These are phyloP conservation scores for Breviolum minutum DNA, from an alignment of 73 alveolate species.

Conservation along the genomic window DNA sequence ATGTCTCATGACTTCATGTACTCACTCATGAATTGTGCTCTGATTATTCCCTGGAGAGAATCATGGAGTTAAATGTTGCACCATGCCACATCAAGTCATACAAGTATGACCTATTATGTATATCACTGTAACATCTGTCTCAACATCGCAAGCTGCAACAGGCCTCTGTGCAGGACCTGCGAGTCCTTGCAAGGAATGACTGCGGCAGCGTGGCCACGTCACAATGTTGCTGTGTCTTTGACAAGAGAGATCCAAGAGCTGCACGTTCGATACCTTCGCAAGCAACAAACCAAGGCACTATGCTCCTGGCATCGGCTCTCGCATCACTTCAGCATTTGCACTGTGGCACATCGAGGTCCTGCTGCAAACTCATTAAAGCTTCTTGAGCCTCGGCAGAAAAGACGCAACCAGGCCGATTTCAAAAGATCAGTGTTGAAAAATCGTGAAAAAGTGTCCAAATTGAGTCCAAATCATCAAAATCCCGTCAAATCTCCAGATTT, in stretches of 20 bases:
- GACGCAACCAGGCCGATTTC: background rate
- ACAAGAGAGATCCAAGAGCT: background rate
- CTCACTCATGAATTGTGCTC: no score
- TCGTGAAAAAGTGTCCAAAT: background rate
- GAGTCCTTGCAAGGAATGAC: background rate
- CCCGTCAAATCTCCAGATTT: background rate
- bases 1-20: no score
- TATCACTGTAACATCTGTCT: no score
- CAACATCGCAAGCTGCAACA: background rate
- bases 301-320: background rate
- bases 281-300: slow-evolving; percentile 10
- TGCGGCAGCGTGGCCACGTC: background rate
- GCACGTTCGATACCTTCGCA: background rate
- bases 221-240: background rate
- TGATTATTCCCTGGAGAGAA: no score
- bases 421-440: background rate
- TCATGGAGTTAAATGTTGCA: no score
- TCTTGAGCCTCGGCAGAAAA: background rate
- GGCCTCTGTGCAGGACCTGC: background rate
- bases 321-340: background rate
- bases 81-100: no score
- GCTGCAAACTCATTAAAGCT: slow-evolving; percentile 16
- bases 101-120: no score
- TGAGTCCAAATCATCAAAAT: background rate
- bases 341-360: background rate